These are phyloP conservation scores for Podospora comata DNA, from an alignment of 495 filamentous ascomycete species.

Conservation along the genomic window DNA sequence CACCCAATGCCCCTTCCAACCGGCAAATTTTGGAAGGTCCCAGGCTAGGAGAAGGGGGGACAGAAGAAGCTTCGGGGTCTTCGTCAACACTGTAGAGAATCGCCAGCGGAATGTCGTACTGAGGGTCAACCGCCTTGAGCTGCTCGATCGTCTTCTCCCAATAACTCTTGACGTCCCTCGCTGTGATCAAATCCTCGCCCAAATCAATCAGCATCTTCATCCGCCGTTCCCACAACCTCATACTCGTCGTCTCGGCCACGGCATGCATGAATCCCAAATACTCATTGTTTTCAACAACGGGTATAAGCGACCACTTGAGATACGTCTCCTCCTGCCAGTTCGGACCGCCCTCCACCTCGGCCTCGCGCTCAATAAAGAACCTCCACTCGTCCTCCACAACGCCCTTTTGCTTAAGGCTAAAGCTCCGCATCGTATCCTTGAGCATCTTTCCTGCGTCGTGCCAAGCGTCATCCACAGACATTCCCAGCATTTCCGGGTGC, in stretches of 20 bases:
- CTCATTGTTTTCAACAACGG: constrained; percentile 53
- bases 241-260: constrained; percentile 34
- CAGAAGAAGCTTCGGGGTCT: constrained; percentile 39
- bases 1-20: constrained; percentile 58
- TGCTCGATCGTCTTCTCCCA: constrained; percentile 34
- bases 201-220: constrained; percentile 41
- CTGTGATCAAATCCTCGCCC: constrained; percentile 33
- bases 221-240: constrained; percentile 38
- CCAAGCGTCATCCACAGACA: constrained; percentile 38
- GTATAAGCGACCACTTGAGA: constrained; percentile 60
- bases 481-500: constrained; percentile 39
- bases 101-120: constrained; percentile 56
- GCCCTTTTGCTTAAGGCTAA: constrained; percentile 23
- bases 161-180: constrained; percentile 35
- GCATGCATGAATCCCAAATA: constrained; percentile 41
- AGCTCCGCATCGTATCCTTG: constrained; percentile 31
- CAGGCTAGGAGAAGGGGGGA: constrained; percentile 36
- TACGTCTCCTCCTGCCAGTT: constrained; percentile 59
- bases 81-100: constrained; percentile 55
- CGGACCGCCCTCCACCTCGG: constrained; percentile 35
- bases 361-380: constrained; percentile 45
- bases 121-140: constrained; percentile 30
- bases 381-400: constrained; percentile 38
- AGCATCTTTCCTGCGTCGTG: constrained; percentile 34
- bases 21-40: constrained; percentile 43